Evolutionary conservation across 495 filamentous ascomycete genomes (phyloP), one percentile per base, ranked within the genome.

Genomic region (Daldinia grandis): DNA sequence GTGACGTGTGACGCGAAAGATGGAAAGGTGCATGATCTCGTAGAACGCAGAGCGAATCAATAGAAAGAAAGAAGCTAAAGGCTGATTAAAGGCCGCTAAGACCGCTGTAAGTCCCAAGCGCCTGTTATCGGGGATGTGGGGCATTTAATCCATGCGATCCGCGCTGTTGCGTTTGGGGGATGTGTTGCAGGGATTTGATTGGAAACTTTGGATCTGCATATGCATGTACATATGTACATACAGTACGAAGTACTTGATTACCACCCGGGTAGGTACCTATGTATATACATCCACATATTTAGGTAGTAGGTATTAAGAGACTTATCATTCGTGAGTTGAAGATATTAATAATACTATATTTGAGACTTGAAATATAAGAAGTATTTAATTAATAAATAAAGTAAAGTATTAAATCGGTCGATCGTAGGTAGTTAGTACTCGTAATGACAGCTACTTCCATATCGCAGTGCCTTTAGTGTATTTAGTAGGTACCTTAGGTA

Each of bases 131-230:
- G 60, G 64, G 49, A 35, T 63, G 59, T 67, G 57, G 65, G 42
- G 21, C 65, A 1, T 31, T 30, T 53, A 30, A 28, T 33, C 30
- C 53, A 35, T 64, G 55, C 12, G 70, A 73, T 68, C 70, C 66
- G 61, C 70, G 57, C 58, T 66, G 54, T 24, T 58, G 51, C 62
- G 56, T 71, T 71, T 66, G 70, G 70, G 65, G 70, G 70, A 73
- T 73, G 70, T 68, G 70, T 65, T 30, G 70, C 70, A 73, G 70
- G 70, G 70, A 73, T 72, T 53, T 35, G 27, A 33, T 31, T 31
- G 53, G 53, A 19, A 56, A 21, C 15, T 35, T 19, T 31, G 28
- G 37, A 56, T 53, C 49, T 30, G 25, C 49, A 15, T 28, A 4
- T 53, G 27, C 49, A 27, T 53, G 24, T 53, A 25, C 12, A 8